Conservation (phyloP, 345 rosid genomes). For the Eucalyptus shirleyi region DNA sequence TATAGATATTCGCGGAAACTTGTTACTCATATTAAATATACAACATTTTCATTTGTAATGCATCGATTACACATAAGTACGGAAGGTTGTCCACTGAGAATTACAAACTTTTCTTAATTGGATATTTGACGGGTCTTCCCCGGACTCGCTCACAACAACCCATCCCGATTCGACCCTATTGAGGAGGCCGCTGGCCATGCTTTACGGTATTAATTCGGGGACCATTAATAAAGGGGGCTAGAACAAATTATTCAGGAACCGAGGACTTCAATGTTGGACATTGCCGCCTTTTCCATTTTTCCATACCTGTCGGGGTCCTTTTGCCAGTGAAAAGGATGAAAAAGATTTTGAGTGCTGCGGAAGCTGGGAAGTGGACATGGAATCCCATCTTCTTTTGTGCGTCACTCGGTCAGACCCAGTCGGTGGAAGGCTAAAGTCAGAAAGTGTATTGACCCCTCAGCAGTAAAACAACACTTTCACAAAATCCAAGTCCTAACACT, state of each 20-base stretch:
- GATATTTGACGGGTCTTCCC: not conserved
- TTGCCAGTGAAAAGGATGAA: not conserved
- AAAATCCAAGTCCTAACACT: not conserved
- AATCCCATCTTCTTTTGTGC: not conserved
- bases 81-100: too few species aligned
- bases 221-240: not conserved
- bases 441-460: not conserved
- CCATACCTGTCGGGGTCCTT: not conserved
- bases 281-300: not conserved
- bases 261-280: not conserved
- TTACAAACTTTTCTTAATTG: not conserved
- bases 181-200: not conserved
- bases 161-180: not conserved
- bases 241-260: not conserved
- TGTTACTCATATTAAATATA: not conserved
- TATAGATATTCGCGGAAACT: not conserved
- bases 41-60: not conserved
- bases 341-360: not conserved
- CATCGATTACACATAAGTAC: not conserved
- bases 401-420: not conserved
- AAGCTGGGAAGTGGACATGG: not conserved
- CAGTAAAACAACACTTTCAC: not conserved
- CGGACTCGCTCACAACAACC: not conserved
- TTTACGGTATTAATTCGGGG: not conserved
- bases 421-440: not conserved